phyloP scores from a whole-genome alignment of 2,329 filamentous ascomycete species.

The Thelonectria rubi region DNA sequence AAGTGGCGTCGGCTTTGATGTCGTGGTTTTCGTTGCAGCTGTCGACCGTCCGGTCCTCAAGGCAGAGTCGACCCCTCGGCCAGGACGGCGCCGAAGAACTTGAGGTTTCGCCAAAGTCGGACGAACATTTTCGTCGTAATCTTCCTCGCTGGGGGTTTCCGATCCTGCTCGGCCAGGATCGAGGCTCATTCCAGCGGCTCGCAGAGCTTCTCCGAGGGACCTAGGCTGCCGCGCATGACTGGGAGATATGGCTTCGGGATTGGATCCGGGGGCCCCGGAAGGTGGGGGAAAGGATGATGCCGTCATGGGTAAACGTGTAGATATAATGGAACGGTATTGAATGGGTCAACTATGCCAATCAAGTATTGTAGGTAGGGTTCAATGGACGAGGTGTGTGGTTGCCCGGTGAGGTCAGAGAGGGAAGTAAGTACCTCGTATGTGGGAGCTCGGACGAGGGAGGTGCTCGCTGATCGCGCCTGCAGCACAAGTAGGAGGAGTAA shows the following conservation, averaged over 20 bases:
- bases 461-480: no score
- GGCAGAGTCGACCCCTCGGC: conserved; percentile 1
- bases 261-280: conserved; percentile 9
- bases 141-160: conserved; percentile 57
- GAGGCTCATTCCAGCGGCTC: conserved; percentile 36
- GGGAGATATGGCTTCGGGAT: conserved; percentile 13
- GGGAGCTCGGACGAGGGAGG: neutral
- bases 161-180: conserved; percentile 42
- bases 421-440: neutral
- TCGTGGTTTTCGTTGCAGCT: conserved; percentile 22
- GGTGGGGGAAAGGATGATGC: conserved; percentile 21
- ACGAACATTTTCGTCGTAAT: conserved; percentile 53
- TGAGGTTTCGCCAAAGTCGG: conserved; percentile 37
- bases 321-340: neutral
- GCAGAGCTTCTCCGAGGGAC: conserved; percentile 44
- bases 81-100: conserved; percentile 32
- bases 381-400: neutral
- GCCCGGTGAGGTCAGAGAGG: neutral
- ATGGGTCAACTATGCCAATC: neutral
- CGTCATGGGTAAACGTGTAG: conserved; percentile 30
- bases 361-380: neutral
- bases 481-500: no score
- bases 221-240: conserved; percentile 29
- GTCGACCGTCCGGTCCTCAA: conserved; percentile 14
- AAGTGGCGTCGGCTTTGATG: conserved; percentile 1